phyloP scores from a whole-genome alignment of 2,329 filamentous ascomycete genomes.

The Ampelomyces quisqualis region DNA sequence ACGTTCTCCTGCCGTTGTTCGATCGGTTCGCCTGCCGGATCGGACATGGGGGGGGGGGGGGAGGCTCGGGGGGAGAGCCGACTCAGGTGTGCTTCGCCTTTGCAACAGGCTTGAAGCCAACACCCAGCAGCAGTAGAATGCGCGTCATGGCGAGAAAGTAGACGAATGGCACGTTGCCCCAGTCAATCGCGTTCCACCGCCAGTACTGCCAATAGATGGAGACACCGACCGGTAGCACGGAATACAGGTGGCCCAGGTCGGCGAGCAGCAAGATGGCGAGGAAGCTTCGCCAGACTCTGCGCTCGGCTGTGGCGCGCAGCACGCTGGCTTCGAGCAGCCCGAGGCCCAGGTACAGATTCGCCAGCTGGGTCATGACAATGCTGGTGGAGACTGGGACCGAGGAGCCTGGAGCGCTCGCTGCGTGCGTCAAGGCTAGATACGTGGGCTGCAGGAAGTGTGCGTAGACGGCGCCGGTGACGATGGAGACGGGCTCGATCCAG shows the following conservation, averaged over 20 bases:
- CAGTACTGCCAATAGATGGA: conserved; percentile 64
- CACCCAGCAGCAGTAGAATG: conserved; percentile 26
- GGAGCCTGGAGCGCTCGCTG: conserved; percentile 51
- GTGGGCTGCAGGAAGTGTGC: conserved; percentile 52
- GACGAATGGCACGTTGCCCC: conserved; percentile 70
- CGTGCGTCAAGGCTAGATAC: conserved; percentile 67
- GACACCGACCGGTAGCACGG: conserved; percentile 60
- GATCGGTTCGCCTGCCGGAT: conserved; percentile 11
- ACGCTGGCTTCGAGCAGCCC: conserved; percentile 76
- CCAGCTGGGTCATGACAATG: conserved; percentile 71
- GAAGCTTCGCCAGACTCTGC: conserved; percentile 69
- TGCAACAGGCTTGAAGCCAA: conserved; percentile 22
- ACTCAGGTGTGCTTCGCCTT: conserved; percentile 16
- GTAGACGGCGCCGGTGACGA: conserved; percentile 56
- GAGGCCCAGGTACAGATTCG: conserved; percentile 76
- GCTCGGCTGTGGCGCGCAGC: conserved; percentile 66
- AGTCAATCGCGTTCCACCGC: conserved; percentile 67
- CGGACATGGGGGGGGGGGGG: conserved; percentile 7
- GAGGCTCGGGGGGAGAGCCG: neutral
- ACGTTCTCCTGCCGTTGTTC: conserved; percentile 9
- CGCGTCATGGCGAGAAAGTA: conserved; percentile 59
- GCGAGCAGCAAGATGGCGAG: conserved; percentile 68
- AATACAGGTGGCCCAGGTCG: conserved; percentile 75
- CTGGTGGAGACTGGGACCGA: conserved; percentile 60
- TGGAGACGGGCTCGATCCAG: conserved; percentile 64